A percentile compares a stretch with the other conserved stretches of the same genome.
Conservation (phyloP, 1,284 basidiomycete genomes). For the Cutaneotrichosporon sp. region DNA sequence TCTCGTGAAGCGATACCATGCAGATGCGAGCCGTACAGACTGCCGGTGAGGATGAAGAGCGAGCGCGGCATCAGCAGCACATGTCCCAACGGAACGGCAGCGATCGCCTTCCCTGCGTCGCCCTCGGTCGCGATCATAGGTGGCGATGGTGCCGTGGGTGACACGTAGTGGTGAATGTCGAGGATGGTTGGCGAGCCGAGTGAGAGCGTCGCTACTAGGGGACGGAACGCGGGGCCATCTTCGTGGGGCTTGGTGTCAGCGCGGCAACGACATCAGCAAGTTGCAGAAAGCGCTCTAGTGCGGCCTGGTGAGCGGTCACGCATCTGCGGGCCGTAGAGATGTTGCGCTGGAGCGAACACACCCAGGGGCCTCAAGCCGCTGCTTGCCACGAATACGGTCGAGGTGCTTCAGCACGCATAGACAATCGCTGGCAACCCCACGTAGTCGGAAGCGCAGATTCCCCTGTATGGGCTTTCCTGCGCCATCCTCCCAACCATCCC, state of each 20-base stretch:
- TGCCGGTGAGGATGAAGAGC: conserved; percentile 69
- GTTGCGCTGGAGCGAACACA: not conserved
- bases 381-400: no score
- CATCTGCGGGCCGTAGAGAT: not conserved
- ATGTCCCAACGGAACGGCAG: conserved; percentile 65
- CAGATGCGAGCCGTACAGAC: conserved; percentile 67
- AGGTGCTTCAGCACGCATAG: no score
- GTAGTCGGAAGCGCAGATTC: no score
- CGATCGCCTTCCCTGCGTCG: conserved; percentile 57
- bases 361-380: no score
- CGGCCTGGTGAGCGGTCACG: no score
- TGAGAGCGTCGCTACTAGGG: conserved; percentile 85
- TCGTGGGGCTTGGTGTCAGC: conserved; percentile 72
- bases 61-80: conserved; percentile 79
- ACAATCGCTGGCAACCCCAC: no score
- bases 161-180: conserved; percentile 73
- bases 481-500: not conserved
- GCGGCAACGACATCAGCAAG: not conserved
- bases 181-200: conserved; percentile 79
- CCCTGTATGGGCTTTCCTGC: no score
- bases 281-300: no score
- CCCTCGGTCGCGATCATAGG: conserved; percentile 37
- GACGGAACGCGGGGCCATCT: conserved; percentile 84
- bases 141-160: conserved; percentile 44
- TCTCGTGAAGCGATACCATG: conserved; percentile 67